These are phyloP conservation scores for Phoma sp. DNA, from an alignment of 2,329 filamentous ascomycete species.

Conservation along the genomic window DNA sequence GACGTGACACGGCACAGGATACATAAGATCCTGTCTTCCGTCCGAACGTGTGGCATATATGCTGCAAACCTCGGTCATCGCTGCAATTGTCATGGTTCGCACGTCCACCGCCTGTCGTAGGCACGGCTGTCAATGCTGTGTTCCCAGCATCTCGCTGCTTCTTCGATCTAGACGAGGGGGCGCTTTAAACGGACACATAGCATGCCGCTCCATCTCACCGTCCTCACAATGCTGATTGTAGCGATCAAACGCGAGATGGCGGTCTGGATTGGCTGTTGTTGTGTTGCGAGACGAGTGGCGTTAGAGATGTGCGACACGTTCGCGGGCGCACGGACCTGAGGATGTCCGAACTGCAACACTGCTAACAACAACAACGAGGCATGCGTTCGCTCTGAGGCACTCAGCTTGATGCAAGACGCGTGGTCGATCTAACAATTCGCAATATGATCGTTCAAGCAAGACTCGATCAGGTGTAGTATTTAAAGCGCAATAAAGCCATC, in stretches of 20 bases:
- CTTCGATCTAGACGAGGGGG: conserved; percentile 19
- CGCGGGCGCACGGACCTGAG: conserved; percentile 33
- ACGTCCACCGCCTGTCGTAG: conserved; percentile 20
- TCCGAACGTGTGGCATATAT: conserved; percentile 24
- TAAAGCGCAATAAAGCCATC: no score
- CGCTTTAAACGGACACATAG: conserved; percentile 32
- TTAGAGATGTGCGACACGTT: conserved; percentile 41
- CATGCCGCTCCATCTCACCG: conserved; percentile 20
- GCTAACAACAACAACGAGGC: conserved; percentile 19
- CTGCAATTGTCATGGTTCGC: conserved; percentile 34
- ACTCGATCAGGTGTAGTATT: not conserved
- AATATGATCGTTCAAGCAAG: conserved; percentile 6
- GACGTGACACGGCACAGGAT: conserved; percentile 23
- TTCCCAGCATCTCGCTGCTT: conserved; percentile 32
- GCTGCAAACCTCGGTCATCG: conserved; percentile 28
- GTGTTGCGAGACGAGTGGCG: conserved; percentile 35
- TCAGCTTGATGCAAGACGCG: conserved; percentile 16
- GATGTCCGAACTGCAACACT: conserved; percentile 14
- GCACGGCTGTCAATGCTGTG: conserved; percentile 42
- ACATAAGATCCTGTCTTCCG: conserved; percentile 26
- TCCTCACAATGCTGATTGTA: conserved; percentile 32
- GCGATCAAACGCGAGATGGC: conserved; percentile 20
- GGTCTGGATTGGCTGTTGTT: conserved; percentile 30
- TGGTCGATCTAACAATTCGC: not conserved
- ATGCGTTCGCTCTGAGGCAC: not conserved